Conservation (phyloP, 306 rosid genomes). For the Malus fusca region DNA sequence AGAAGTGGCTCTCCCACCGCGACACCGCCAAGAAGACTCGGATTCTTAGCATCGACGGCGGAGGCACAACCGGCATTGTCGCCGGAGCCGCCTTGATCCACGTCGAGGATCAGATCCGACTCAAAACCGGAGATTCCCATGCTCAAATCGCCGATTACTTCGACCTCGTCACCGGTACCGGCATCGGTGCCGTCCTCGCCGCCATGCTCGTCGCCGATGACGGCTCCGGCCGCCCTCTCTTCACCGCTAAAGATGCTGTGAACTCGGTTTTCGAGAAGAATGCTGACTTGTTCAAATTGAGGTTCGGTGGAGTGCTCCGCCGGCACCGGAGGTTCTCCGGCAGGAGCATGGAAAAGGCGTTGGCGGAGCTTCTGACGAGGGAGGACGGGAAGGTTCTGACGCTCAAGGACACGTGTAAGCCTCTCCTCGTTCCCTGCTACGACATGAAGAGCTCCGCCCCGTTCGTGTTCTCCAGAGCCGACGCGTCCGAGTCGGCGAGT, state of each 20-base stretch:
- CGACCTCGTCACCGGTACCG: slow-evolving; percentile 81
- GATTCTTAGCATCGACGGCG: slow-evolving; percentile 94
- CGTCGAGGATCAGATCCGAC: slow-evolving; percentile 97
- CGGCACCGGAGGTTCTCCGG: slow-evolving; percentile 51
- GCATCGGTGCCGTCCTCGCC: slow-evolving; percentile 78
- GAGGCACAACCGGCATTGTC: slow-evolving; percentile 68
- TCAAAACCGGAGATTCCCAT: slow-evolving; percentile 58
- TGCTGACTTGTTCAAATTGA: slow-evolving; percentile 41
- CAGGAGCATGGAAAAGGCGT: slow-evolving; percentile 53
- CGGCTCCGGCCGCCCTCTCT: slow-evolving; percentile 67
- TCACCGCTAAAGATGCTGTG: slow-evolving; percentile 65
- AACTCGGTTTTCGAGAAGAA: slow-evolving; percentile 23
- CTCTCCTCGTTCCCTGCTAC: slow-evolving; percentile 84
- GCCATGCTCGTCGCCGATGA: slow-evolving; percentile 65
- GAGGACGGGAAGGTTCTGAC: slow-evolving; percentile 50
- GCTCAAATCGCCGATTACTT: slow-evolving; percentile 78
- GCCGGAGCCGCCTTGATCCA: slow-evolving; percentile 64
- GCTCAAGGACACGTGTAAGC: slow-evolving; percentile 78
- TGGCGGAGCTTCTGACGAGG: slow-evolving; percentile 49
- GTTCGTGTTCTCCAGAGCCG: slow-evolving; percentile 91
- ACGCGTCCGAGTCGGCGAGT: slow-evolving; percentile 79
- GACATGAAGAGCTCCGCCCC: slow-evolving; percentile 94
- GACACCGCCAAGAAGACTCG: slow-evolving; percentile 55
- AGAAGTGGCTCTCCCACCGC: slow-evolving; percentile 89
- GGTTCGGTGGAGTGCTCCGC: slow-evolving; percentile 30